Percentiles rank a stretch among this genome's conserved stretches.
phyloP scores from a whole-genome alignment of 1,139 yeast genomes.

The Yamadazyma pseudoaaseri region DNA sequence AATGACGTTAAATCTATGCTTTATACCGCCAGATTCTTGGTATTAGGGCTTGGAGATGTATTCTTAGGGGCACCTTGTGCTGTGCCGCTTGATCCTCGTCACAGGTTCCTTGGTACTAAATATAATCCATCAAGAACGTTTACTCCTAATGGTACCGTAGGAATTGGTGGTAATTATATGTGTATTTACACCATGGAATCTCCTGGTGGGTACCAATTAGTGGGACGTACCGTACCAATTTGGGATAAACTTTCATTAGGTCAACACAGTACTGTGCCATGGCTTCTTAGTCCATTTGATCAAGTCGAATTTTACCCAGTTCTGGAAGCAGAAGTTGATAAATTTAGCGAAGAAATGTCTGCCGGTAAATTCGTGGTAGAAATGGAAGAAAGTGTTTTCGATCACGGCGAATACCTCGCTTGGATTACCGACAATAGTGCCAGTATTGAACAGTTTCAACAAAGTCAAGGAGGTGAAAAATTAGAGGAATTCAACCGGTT shows the following conservation, averaged over 20 bases:
- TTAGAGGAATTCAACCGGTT: conserved; percentile 79
- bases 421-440: conserved; percentile 76
- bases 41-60: conserved; percentile 94
- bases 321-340: conserved; percentile 75
- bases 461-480: conserved; percentile 73
- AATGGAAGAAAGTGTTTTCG: conserved; percentile 74
- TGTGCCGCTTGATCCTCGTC: conserved; percentile 95
- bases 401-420: conserved; percentile 70
- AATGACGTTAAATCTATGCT: conserved; percentile 77
- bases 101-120: conserved; percentile 86
- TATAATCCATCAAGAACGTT: conserved; percentile 95
- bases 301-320: conserved; percentile 95
- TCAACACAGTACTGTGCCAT: conserved; percentile 63
- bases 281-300: conserved; percentile 90
- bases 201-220: conserved; percentile 97
- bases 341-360: conserved; percentile 66
- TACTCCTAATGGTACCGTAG: conserved; percentile 96
- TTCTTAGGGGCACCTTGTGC: conserved; percentile 98
- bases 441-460: conserved; percentile 69
- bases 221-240: conserved; percentile 94
- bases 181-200: conserved; percentile 98
- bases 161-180: conserved; percentile 98
- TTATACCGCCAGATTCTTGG: conserved; percentile 86
- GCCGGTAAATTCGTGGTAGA: conserved; percentile 81
- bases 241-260: conserved; percentile 94